Evolutionary conservation across 306 rosid species (phyloP).

Genomic region (Ormosia emarginata): DNA sequence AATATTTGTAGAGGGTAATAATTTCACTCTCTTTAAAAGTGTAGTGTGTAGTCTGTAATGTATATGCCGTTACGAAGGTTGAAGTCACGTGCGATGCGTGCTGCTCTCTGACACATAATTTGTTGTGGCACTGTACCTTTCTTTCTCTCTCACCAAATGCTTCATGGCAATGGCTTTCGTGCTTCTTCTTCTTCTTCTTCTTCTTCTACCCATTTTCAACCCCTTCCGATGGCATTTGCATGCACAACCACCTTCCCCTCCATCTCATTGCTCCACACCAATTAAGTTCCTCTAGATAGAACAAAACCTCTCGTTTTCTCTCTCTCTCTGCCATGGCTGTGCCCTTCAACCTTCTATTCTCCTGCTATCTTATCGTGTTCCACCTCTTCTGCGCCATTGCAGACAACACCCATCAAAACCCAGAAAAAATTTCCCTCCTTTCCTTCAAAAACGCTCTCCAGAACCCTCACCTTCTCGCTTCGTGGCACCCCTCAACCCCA

Average conservation of each 20-base stretch:
- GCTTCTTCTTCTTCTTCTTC: conserved; percentile 18
- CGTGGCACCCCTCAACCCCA: conserved; percentile 53
- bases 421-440: conserved; percentile 49
- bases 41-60: no score
- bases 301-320: not conserved
- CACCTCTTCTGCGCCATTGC: conserved; percentile 14
- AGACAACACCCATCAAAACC: conserved; percentile 19
- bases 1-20: no score
- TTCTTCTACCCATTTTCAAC: not conserved
- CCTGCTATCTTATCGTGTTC: conserved; percentile 23
- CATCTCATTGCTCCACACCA: not conserved
- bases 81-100: conserved; percentile 80
- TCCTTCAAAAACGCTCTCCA: conserved; percentile 60
- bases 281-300: not conserved
- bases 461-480: conserved; percentile 40
- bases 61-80: conserved; percentile 31
- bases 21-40: no score
- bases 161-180: conserved; percentile 26
- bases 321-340: conserved; percentile 13
- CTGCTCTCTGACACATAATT: conserved; percentile 45
- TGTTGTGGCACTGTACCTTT: conserved; percentile 20
- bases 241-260: not conserved
- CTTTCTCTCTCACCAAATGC: not conserved
- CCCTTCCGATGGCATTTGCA: conserved; percentile 22
- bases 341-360: conserved; percentile 23